Evolutionary conservation across 2,329 filamentous ascomycete species (phyloP).

Genomic region (Microcyclosporella mali): DNA sequence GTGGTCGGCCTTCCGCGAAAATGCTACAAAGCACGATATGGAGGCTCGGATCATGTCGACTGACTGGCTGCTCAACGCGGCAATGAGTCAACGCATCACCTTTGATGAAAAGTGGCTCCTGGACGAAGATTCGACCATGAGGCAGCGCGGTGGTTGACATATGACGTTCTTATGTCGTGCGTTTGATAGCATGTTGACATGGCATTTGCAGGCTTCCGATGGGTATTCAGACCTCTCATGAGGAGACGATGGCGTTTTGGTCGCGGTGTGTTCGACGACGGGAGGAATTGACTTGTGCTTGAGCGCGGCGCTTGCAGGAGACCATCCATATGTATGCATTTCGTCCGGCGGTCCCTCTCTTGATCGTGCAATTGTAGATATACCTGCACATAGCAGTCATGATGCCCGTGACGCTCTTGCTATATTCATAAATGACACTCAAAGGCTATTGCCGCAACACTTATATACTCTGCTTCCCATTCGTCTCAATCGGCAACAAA

Average conservation of each 20-base stretch:
- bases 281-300: too few relatives aligned
- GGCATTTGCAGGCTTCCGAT: slow-evolving; percentile 9
- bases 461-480: slow-evolving; percentile 38
- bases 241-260: slow-evolving; percentile 9
- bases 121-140: slow-evolving; percentile 17
- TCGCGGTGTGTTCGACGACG: too few relatives aligned
- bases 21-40: slow-evolving; percentile 73
- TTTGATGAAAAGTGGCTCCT: slow-evolving; percentile 30
- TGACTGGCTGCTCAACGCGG: slow-evolving; percentile 85
- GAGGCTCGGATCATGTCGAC: slow-evolving; percentile 71
- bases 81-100: slow-evolving; percentile 73
- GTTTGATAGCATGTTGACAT: slow-evolving; percentile 8
- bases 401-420: too few relatives aligned
- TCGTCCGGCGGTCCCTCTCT: too few relatives aligned
- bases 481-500: slow-evolving; percentile 39
- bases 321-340: too few relatives aligned
- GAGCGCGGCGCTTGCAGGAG: too few relatives aligned
- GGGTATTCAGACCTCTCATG: slow-evolving; percentile 9
- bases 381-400: too few relatives aligned
- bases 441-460: neutral
- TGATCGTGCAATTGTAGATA: too few relatives aligned
- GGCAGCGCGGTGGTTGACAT: slow-evolving; percentile 18
- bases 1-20: slow-evolving; percentile 71
- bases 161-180: neutral
- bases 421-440: neutral